A percentile compares a stretch with the other conserved stretches of the same genome.
Conservation (phyloP, 306 rosid genomes). For the Prinsepia uniflora region DNA sequence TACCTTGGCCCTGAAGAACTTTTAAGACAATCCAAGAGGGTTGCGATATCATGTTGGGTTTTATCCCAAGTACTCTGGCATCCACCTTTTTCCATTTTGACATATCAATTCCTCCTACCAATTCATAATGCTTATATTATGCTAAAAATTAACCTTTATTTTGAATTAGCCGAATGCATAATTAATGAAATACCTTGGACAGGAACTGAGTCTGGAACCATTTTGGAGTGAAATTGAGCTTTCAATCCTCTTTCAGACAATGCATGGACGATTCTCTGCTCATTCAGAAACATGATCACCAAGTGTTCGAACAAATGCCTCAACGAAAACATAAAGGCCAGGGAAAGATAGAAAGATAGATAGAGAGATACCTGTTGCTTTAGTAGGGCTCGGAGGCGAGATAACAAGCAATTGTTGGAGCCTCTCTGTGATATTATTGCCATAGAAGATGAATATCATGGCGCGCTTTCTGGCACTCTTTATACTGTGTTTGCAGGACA, state of each 20-base stretch:
- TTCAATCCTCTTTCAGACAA: conserved; percentile 18
- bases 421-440: conserved; percentile 14
- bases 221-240: conserved; percentile 8
- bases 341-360: background rate
- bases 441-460: conserved; percentile 34
- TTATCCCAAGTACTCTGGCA: conserved; percentile 35
- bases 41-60: conserved; percentile 18
- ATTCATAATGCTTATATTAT: background rate
- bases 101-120: conserved; percentile 22
- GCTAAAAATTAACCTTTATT: background rate
- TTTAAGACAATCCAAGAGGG: conserved; percentile 32
- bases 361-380: conserved; percentile 26
- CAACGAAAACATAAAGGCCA: background rate
- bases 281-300: background rate
- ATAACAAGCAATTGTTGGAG: conserved; percentile 12
- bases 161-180: background rate
- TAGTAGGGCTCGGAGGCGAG: conserved; percentile 25
- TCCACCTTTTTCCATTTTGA: conserved; percentile 40
- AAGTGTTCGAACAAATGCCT: conserved; percentile 32
- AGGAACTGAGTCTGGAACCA: conserved; percentile 18
- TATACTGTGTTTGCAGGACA: background rate
- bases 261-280: conserved; percentile 32
- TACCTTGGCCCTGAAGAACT: conserved; percentile 37
- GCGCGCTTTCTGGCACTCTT: conserved; percentile 18
- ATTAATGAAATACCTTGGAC: conserved; percentile 17